Evolutionary conservation across 129 eudicot species (phyloP).

Genomic region (Erigeron canadensis): DNA sequence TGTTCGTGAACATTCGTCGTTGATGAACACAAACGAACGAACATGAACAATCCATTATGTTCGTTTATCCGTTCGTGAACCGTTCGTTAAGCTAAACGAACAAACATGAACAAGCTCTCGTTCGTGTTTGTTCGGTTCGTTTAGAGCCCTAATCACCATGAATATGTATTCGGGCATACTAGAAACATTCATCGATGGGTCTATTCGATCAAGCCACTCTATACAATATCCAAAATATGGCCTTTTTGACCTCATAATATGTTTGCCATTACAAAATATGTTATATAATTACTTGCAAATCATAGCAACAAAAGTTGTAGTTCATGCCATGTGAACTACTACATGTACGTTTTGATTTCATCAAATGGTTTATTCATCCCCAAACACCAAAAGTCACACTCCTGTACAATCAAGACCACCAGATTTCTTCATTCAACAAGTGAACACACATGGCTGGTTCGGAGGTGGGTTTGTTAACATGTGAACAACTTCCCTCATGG

Average conservation of each 20-base stretch:
- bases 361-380: constrained; percentile 19
- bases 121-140: too few species aligned
- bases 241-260: not conserved
- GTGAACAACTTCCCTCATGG: constrained; percentile 93
- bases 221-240: too few species aligned
- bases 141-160: too few species aligned
- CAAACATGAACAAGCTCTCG: too few species aligned
- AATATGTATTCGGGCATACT: too few species aligned
- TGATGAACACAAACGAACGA: too few species aligned
- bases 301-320: constrained; percentile 8
- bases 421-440: not conserved
- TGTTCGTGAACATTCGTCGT: too few species aligned
- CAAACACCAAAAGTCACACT: constrained; percentile 26
- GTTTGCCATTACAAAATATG: not conserved
- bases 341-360: constrained; percentile 13
- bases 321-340: not conserved
- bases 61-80: too few species aligned
- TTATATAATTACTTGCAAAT: not conserved
- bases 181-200: too few species aligned
- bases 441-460: not conserved
- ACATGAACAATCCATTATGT: too few species aligned
- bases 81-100: too few species aligned
- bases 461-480: constrained; percentile 68
- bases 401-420: constrained; percentile 26
- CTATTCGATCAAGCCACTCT: too few species aligned